Evolutionary conservation across 345 rosid species (phyloP).

Genomic region (Eucalyptus erythrocorys): DNA sequence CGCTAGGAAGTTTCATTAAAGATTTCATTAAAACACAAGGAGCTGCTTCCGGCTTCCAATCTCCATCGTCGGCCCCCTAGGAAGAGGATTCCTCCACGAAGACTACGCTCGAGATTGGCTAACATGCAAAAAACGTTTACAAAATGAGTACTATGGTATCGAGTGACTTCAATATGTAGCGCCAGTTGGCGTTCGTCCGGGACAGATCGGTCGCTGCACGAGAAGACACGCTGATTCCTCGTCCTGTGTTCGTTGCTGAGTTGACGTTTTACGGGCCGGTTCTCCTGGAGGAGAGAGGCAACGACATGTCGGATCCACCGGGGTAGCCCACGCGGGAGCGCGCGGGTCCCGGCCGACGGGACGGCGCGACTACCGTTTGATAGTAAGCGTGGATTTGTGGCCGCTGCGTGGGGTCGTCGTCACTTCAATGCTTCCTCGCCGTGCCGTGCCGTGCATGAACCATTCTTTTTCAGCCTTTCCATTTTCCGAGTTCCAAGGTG

Average conservation of each 20-base stretch:
- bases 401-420: background rate
- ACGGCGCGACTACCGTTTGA: background rate
- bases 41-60: background rate
- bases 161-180: background rate
- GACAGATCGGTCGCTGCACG: background rate
- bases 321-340: background rate
- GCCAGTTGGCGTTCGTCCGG: background rate
- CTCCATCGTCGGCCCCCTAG: background rate
- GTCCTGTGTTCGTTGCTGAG: background rate
- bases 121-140: too few species aligned
- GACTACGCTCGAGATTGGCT: background rate
- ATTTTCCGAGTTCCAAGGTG: background rate
- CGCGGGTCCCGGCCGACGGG: background rate
- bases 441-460: background rate
- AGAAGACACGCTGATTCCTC: background rate
- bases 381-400: background rate
- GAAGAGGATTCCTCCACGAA: background rate
- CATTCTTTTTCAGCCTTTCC: background rate
- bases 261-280: background rate
- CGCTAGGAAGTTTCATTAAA: background rate
- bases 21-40: background rate
- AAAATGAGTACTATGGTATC: fast-evolving
- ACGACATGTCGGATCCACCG: background rate
- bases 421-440: background rate
- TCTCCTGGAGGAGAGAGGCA: background rate